Percentiles rank a stretch among this genome's conserved stretches.
Conservation (phyloP, 2,329 filamentous ascomycete species). For the Phialophora tarda region DNA sequence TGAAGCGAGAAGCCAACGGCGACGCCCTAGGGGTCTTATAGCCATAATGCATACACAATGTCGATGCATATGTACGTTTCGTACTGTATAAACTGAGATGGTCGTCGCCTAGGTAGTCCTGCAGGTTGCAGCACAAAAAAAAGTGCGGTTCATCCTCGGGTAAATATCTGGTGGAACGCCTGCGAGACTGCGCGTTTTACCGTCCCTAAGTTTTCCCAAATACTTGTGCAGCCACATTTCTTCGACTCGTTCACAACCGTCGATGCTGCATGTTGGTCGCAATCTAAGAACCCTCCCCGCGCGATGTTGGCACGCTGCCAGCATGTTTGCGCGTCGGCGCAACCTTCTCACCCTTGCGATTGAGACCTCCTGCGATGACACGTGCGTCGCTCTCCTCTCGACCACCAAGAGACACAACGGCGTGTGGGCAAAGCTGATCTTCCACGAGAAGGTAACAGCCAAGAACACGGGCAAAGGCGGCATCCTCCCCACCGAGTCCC, state of each 20-base stretch:
- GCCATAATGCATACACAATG: not conserved
- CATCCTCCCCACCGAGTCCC: slow-evolving; percentile 77
- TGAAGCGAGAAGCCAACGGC: not conserved
- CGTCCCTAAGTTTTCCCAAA: no score
- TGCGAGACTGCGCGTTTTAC: no score
- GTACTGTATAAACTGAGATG: no score
- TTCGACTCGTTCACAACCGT: not conserved
- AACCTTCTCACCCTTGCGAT: slow-evolving; percentile 53
- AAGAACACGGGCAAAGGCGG: slow-evolving; percentile 77
- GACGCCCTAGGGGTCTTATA: not conserved
- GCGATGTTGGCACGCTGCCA: slow-evolving; percentile 8
- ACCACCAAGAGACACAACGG: slow-evolving; percentile 47
- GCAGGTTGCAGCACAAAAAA: not conserved
- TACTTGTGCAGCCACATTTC: not conserved
- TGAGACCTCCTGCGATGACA: slow-evolving; percentile 75
- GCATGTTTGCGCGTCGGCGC: slow-evolving; percentile 18
- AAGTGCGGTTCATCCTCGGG: slow-evolving; percentile 1
- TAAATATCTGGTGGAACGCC: no score
- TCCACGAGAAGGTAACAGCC: slow-evolving; percentile 80
- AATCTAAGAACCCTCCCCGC: not conserved
- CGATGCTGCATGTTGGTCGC: slow-evolving; percentile 14
- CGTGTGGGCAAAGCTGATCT: slow-evolving; percentile 65
- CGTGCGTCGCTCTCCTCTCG: slow-evolving; percentile 81
- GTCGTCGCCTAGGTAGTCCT: no score
- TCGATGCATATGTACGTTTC: not conserved